Evolutionary conservation across 225 moss, liverwort and hornwort species (phyloP).

Genomic region (Pseudisothecium myosuroides): DNA sequence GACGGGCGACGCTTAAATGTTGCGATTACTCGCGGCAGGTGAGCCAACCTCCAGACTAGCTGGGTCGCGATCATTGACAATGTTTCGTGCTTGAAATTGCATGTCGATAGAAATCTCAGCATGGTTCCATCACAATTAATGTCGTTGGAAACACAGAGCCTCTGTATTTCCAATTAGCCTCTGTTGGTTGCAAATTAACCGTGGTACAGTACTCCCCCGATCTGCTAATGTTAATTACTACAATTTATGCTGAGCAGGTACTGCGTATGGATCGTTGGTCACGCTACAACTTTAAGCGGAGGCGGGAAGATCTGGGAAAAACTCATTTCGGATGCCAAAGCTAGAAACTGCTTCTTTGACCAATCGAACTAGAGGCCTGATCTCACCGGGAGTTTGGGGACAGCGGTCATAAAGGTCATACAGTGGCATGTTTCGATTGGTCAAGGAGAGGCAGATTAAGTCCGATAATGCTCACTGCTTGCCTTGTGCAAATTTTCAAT

Average conservation of each 20-base stretch:
- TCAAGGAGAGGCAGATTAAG: too few relatives aligned
- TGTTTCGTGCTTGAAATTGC: neutral
- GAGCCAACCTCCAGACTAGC: neutral
- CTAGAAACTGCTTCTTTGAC: slow-evolving; percentile 1
- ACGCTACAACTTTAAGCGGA: neutral
- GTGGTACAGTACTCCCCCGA: neutral
- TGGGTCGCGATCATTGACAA: neutral
- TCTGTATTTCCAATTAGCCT: neutral
- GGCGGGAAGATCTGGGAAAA: neutral
- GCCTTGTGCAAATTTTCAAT: too few relatives aligned
- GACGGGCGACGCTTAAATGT: slow-evolving; percentile 10
- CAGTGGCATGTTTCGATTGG: too few relatives aligned
- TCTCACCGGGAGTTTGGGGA: too few relatives aligned
- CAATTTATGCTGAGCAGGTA: neutral
- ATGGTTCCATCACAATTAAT: neutral
- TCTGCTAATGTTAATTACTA: neutral
- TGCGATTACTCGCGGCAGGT: slow-evolving; percentile 7
- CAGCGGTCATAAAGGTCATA: too few relatives aligned
- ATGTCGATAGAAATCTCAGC: neutral
- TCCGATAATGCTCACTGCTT: too few relatives aligned
- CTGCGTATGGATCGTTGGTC: slow-evolving; percentile 4
- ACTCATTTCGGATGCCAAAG: neutral
- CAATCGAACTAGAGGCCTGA: too few relatives aligned
- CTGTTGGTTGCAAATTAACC: neutral
- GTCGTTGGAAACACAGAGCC: neutral